phyloP scores from a whole-genome alignment of 495 filamentous ascomycete genomes.

The Parathielavia hyrcaniae region DNA sequence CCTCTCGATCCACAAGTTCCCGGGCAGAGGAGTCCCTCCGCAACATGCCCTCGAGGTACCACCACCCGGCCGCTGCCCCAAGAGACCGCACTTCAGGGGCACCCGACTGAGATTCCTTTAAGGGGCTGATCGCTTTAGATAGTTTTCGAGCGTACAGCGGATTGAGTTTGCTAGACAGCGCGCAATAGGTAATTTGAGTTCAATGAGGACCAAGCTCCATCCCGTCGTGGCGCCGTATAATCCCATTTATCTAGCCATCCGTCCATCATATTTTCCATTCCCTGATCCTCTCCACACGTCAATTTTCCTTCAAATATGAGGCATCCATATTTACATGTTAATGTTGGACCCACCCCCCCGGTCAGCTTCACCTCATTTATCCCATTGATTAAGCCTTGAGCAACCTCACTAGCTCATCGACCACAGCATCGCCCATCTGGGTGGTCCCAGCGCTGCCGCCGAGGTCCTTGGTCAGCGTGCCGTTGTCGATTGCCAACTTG shows the following conservation, averaged over 20 bases:
- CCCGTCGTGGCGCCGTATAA: background rate
- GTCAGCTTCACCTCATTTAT: background rate
- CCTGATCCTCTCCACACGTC: background rate
- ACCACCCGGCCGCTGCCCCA: too few relatives aligned
- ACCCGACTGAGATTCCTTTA: background rate
- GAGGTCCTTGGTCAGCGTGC: conserved; percentile 71
- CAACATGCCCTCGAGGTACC: too few relatives aligned
- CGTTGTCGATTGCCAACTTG: conserved; percentile 59
- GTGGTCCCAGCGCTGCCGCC: conserved; percentile 63
- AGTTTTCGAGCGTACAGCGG: background rate
- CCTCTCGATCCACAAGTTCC: background rate
- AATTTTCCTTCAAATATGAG: too few relatives aligned
- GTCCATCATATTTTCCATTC: background rate
- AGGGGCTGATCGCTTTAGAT: background rate
- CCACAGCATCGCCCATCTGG: conserved; percentile 80
- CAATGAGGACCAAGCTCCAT: background rate
- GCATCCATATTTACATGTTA: background rate
- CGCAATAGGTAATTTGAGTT: conserved; percentile 5
- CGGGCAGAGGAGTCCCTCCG: too few relatives aligned
- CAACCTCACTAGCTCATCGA: conserved; percentile 57
- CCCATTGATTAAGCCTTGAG: conserved; percentile 33
- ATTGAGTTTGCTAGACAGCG: background rate
- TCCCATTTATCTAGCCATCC: conserved; percentile 5
- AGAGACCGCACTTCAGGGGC: background rate
- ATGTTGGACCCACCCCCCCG: background rate